A percentile compares a stretch with the other conserved stretches of the same genome.
Conservation (phyloP, 148 eudicot species). For the Arbutus unedo region DNA sequence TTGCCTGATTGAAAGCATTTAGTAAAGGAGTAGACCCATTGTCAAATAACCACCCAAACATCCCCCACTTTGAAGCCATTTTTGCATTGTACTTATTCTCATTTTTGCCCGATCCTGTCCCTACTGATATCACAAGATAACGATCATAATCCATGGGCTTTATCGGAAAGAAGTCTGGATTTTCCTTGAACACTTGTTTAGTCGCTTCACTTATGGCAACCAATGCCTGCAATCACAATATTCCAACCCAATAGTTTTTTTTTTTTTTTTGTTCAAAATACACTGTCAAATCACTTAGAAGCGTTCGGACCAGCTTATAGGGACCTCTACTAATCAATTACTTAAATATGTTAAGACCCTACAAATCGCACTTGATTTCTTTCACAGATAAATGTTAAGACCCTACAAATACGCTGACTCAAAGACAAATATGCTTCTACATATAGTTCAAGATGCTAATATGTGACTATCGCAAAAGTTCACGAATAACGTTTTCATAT, state of each 20-base stretch:
- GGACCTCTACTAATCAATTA: no score
- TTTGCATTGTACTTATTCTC: constrained; percentile 35
- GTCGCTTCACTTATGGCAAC: constrained; percentile 44
- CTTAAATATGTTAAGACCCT: no score
- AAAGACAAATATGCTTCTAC: no score
- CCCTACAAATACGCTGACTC: no score
- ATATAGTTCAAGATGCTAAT: no score
- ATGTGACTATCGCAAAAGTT: not conserved
- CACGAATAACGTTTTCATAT: no score
- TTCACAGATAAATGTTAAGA: no score
- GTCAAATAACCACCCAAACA: constrained; percentile 42
- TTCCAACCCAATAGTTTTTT: not conserved
- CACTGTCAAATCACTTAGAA: no score
- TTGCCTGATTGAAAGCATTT: constrained; percentile 31
- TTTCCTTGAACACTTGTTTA: constrained; percentile 27
- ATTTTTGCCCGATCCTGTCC: constrained; percentile 41
- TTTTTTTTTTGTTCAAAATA: no score
- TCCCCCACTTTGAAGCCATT: constrained; percentile 56
- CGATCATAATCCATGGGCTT: constrained; percentile 37
- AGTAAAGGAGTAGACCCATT: constrained; percentile 38
- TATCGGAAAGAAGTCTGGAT: constrained; percentile 33
- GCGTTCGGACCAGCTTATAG: no score
- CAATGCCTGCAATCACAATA: constrained; percentile 9
- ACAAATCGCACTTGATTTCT: no score
- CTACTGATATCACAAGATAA: constrained; percentile 48